Evolutionary conservation across 495 filamentous ascomycete species (phyloP), one percentile per base, ranked within the genome.

Genomic region (Letharia lupina): DNA sequence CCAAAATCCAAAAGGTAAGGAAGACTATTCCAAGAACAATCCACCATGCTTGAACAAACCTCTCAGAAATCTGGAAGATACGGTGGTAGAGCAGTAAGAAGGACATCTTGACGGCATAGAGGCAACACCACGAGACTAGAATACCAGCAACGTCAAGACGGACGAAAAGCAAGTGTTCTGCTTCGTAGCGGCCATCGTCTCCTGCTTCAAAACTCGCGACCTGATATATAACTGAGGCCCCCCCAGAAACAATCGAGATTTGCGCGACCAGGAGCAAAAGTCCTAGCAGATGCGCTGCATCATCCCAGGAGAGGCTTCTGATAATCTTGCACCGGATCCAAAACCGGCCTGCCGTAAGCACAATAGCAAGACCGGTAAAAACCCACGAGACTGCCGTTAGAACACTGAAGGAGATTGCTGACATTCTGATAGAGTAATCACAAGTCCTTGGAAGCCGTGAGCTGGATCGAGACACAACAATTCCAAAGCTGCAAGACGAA

Each of bases 51-150:
- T 4, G 18, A 2, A 61, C 35, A 13, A 61, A 61, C 4, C 5
- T 45, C 16, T 44, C 2, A 12, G 59, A 61, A 2, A 61, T 44
- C 23, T 15, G 39, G 42, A 64, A 64, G 18, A 64, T 50, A 18
- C 23, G 44, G 13, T 35, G 10, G 33, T 64, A 64, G 23, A 64
- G 50, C 9, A 64, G 45, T 12, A 64, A 1, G 12, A 64, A 64
- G 3, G 62, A 64, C 1, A 37, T 1, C 28, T 64, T 64, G 45
- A 64, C 10, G 11, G 50, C 45, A 52, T 64, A 64, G n/a, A 64
- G 31, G 62, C 62, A 64, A 47, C 44, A 39, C 62, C 62, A 64
- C n/a, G 50, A 28, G 35, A 39, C 8, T 15, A 64, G 4, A 9
- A 52, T n/a, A 3, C 31, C 18, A 15, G 62, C 62, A 28, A 47